A percentile compares a stretch with the other conserved stretches of the same genome.
These are phyloP conservation scores for Friedmanniomyces endolithicus DNA, from an alignment of 495 filamentous ascomycete species.

Conservation along the genomic window DNA sequence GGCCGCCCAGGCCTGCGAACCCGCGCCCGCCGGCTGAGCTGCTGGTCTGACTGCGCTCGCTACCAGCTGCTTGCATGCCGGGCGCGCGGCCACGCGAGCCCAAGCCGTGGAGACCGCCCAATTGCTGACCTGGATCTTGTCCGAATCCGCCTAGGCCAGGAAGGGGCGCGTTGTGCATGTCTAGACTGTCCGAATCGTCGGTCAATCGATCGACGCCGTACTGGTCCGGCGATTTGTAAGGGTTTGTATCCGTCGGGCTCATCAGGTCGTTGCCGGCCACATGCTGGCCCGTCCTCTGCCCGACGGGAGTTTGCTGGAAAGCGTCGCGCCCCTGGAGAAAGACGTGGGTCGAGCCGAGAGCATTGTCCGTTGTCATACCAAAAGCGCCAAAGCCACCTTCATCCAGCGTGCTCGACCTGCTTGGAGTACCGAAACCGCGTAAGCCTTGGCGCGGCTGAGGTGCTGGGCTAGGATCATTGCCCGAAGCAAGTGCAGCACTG, in stretches of 20 bases:
- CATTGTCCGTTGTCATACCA: conserved; percentile 61
- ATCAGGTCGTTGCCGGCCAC: conserved; percentile 48
- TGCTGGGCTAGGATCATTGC: conserved; percentile 54
- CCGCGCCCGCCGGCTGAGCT: conserved; percentile 59
- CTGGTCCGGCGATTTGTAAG: conserved; percentile 90
- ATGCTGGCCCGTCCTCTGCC: conserved; percentile 32
- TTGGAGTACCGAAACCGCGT: conserved; percentile 42
- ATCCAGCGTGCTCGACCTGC: conserved; percentile 41
- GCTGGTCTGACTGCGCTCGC: conserved; percentile 82
- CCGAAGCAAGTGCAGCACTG: conserved; percentile 69
- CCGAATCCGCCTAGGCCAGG: conserved; percentile 44
- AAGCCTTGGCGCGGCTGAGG: conserved; percentile 5
- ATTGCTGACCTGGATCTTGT: conserved; percentile 36
- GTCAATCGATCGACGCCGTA: conserved; percentile 47
- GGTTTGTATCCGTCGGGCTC: conserved; percentile 93
- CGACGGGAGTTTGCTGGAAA: conserved; percentile 46
- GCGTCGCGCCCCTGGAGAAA: conserved; percentile 46
- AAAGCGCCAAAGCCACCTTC: conserved; percentile 49
- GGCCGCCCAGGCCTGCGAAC: conserved; percentile 53
- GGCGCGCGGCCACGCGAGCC: conserved; percentile 21
- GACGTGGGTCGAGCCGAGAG: conserved; percentile 50
- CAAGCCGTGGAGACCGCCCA: conserved; percentile 20
- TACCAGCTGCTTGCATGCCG: conserved; percentile 47
- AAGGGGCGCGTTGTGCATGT: conserved; percentile 43
- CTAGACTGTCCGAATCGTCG: conserved; percentile 52